Evolutionary conservation across 2,329 filamentous ascomycete species (phyloP), one percentile per base, ranked within the genome.

Genomic region (Polytolypa hystricis): DNA sequence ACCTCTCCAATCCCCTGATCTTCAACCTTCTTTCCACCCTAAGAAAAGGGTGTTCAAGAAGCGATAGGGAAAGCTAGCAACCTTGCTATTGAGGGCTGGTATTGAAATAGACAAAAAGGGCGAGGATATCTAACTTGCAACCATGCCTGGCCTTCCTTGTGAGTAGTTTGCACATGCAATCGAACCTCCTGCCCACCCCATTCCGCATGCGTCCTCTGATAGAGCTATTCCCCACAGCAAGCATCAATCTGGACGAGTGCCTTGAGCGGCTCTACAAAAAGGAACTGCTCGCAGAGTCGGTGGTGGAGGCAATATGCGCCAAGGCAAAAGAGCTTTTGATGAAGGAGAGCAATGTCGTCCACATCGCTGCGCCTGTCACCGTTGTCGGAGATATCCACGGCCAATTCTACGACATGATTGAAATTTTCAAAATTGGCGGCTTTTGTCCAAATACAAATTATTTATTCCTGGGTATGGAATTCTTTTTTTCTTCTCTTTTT

Each of bases 261-360:
- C 96, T 98, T 66, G 79, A 84, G 58, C 82, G 89, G 49, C 76
- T 98, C 37, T 96, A 96, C 67, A 89, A 91, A 58, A 95, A 94
- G 61, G 91, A 96, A 62, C 76, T 98, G 42, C 77, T 98, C 41
- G 87, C 91, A 53, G 91, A 98, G 65, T 94, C 89, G 28, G 87
- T 98, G 48, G 89, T 98, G 62, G 91, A 98, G 67, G 91, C 91
- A 54, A 89, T 98, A 77, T 98, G 91, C 68, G 87, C 91, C 61
- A 98, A 98, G 63, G 91, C 93, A 15, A 98, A 98, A 59, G 91
- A 98, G 69, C 72, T 98, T 50, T 74, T 98, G 50, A 98, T 98
- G 91, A 89, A 93, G 58, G 91, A 98, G 76, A 96, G 89, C 74
- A 98, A 98, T 65, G 91, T 98, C 44, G 91, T 98, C 42, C 91